Conservation (phyloP, 2,329 filamentous ascomycete species). For the Aureobasidium zeae region DNA sequence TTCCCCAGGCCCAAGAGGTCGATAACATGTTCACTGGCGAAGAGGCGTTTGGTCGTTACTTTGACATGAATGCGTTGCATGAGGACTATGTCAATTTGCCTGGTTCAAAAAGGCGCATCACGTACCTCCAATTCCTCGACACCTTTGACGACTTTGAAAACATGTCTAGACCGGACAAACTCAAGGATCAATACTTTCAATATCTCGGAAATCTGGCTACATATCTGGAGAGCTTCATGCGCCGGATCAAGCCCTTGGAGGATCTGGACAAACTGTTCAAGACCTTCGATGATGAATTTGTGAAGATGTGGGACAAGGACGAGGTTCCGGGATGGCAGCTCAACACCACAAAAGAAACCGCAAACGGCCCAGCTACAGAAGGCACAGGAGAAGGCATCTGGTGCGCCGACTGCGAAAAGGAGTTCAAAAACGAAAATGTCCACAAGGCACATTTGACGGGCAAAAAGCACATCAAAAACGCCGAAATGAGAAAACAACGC, state of each 20-base stretch:
- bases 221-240: constrained; percentile 84
- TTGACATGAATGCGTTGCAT: constrained; percentile 76
- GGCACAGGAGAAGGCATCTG: constrained; percentile 62
- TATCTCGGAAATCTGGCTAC: constrained; percentile 72
- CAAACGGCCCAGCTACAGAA: constrained; percentile 38
- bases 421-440: constrained; percentile 91
- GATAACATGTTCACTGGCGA: constrained; percentile 94
- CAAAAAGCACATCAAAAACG: constrained; percentile 86
- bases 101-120: constrained; percentile 65
- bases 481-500: constrained; percentile 50
- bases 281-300: constrained; percentile 75
- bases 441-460: constrained; percentile 82
- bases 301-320: constrained; percentile 69
- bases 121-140: constrained; percentile 88
- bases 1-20: constrained; percentile 55
- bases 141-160: constrained; percentile 79
- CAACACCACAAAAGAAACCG: constrained; percentile 26
- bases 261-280: constrained; percentile 70
- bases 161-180: constrained; percentile 71
- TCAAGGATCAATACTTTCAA: constrained; percentile 85
- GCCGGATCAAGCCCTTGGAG: constrained; percentile 74
- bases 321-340: constrained; percentile 67
- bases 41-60: constrained; percentile 84
- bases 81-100: constrained; percentile 86
- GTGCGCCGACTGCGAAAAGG: constrained; percentile 87